These are phyloP conservation scores for Elsinoe fawcettii DNA, from an alignment of 2,329 filamentous ascomycete genomes.

Conservation along the genomic window DNA sequence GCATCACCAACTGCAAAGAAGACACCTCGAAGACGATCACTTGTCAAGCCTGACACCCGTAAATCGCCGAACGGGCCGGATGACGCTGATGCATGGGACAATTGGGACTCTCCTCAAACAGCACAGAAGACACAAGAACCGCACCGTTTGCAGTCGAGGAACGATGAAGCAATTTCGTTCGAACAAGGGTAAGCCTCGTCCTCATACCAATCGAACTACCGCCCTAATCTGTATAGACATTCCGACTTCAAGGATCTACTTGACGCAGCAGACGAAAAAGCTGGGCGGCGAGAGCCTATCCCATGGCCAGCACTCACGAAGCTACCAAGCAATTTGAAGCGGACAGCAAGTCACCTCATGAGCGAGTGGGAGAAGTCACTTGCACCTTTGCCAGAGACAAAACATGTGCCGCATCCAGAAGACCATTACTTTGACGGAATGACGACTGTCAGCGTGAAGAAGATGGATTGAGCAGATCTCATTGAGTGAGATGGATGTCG, in stretches of 20 bases:
- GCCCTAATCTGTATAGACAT: conserved; percentile 9
- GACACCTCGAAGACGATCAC: conserved; percentile 14
- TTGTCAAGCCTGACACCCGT: conserved; percentile 25
- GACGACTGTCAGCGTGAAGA: conserved; percentile 7
- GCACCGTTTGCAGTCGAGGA: conserved; percentile 33
- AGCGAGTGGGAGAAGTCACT: conserved; percentile 83
- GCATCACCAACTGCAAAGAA: conserved; percentile 10
- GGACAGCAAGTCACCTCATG: conserved; percentile 78
- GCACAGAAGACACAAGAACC: conserved; percentile 21
- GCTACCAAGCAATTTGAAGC: conserved; percentile 68
- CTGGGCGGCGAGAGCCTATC: conserved; percentile 36
- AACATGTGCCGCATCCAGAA: background rate
- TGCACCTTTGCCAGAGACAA: conserved; percentile 23
- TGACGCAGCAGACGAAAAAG: conserved; percentile 22
- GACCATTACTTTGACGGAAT: conserved; percentile 13
- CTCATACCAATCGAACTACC: conserved; percentile 14
- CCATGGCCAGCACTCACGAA: conserved; percentile 66
- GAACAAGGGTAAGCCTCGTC: conserved; percentile 35
- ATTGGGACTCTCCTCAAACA: conserved; percentile 44
- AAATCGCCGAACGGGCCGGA: conserved; percentile 29
- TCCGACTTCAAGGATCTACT: conserved; percentile 24
- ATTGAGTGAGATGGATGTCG: background rate
- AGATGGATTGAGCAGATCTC: background rate
- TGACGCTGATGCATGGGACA: conserved; percentile 38
- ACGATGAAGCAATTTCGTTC: conserved; percentile 45